A percentile compares a stretch with the other conserved stretches of the same genome.
Conservation (phyloP, 352 stramenopile species). For the Globisporangium mamillatum region DNA sequence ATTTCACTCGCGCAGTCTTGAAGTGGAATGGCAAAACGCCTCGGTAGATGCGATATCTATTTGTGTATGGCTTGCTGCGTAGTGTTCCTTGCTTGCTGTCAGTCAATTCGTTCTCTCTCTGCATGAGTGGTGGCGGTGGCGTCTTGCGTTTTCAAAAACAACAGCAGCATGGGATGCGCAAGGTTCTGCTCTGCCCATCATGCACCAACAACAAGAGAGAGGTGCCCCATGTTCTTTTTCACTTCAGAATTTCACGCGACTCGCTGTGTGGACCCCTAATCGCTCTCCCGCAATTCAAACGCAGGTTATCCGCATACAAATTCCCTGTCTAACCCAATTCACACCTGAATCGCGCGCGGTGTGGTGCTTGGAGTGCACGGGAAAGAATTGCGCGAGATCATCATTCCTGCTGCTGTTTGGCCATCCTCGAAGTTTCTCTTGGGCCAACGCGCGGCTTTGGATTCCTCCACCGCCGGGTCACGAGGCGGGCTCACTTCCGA, state of each 20-base stretch:
- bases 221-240: slow-evolving; percentile 10
- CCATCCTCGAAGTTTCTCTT: slow-evolving; percentile 16
- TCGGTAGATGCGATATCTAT: not conserved
- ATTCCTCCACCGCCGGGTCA: slow-evolving; percentile 1
- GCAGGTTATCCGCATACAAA: slow-evolving; percentile 19
- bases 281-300: slow-evolving; percentile 6
- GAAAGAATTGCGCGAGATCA: slow-evolving; percentile 20
- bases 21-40: no score
- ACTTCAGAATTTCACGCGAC: slow-evolving; percentile 21
- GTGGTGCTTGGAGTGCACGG: slow-evolving; percentile 14
- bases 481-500: slow-evolving; percentile 18
- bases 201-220: not conserved
- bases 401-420: slow-evolving; percentile 12
- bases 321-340: slow-evolving; percentile 18
- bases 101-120: not conserved
- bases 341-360: slow-evolving; percentile 11
- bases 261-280: not conserved
- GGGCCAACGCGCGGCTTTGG: not conserved
- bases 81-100: not conserved
- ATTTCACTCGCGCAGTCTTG: not conserved
- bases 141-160: not conserved
- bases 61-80: not conserved
- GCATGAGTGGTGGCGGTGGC: not conserved
- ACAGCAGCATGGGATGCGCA: slow-evolving; percentile 9
- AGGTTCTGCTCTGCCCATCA: slow-evolving; percentile 1